Evolutionary conservation across 306 rosid genomes (phyloP).

Genomic region (Purshia tridentata): DNA sequence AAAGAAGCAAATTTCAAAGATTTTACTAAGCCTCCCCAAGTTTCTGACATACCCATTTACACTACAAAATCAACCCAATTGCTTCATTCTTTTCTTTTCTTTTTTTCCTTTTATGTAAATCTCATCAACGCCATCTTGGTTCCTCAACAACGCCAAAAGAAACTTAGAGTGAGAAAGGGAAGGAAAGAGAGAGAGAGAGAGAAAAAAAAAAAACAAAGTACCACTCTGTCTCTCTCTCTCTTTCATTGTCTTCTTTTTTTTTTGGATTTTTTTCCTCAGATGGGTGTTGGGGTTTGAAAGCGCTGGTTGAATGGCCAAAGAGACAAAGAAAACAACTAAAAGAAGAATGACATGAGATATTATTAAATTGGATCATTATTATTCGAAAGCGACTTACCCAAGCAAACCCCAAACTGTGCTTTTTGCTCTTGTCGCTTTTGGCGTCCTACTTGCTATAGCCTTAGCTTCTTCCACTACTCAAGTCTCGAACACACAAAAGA

Average conservation of each 20-base stretch:
- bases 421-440: slow-evolving; percentile 19
- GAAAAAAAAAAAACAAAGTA: neutral
- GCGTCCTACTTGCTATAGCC: too few relatives aligned
- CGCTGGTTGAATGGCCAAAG: slow-evolving; percentile 30
- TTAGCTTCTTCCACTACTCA: too few relatives aligned
- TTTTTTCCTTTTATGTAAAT: too few relatives aligned
- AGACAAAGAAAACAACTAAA: slow-evolving; percentile 25
- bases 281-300: slow-evolving; percentile 37
- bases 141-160: too few relatives aligned
- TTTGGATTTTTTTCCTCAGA: neutral
- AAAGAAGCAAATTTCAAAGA: slow-evolving; percentile 23
- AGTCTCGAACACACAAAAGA: too few relatives aligned
- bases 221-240: neutral
- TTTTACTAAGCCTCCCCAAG: slow-evolving; percentile 1
- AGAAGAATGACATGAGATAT: neutral
- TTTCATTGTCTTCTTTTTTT: neutral
- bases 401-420: slow-evolving; percentile 43
- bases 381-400: slow-evolving; percentile 71
- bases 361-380: slow-evolving; percentile 41
- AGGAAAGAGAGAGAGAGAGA: neutral
- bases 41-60: slow-evolving; percentile 19
- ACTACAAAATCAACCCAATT: neutral
- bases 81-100: too few relatives aligned
- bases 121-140: too few relatives aligned
- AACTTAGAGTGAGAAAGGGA: neutral